Evolutionary conservation across 2,329 filamentous ascomycete species (phyloP), one percentile per base, ranked within the genome.

Genomic region (Cryphonectria parasitica): DNA sequence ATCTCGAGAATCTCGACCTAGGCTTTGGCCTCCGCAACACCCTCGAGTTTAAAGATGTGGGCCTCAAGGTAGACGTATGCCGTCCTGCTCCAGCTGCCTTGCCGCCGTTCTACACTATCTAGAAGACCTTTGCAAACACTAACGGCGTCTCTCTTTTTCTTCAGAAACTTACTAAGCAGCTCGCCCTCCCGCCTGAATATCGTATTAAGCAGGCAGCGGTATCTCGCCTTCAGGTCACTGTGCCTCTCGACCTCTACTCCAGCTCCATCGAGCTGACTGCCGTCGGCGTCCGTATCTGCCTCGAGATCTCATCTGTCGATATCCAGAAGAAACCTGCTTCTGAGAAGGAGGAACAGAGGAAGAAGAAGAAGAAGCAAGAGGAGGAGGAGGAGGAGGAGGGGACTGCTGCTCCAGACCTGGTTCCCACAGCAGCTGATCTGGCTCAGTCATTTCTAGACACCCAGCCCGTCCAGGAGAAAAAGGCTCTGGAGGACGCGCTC

Each of bases 171-270:
- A 87, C 93, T 72, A 86, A 87, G 64, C 81, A 95, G 28, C 84
- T 97, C 5, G 88, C 91, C 75, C 88, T 98, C 3, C 95, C 95
- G 0, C 82, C 90, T 0, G 88, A 88, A 7, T 88, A 96, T 77
- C 86, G 88, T 72, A 84, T 98, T 17, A 87, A 89, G 67, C 91
- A 89, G 78, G 95, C 95, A 69, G 90, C 90, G 74, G 89, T 97
- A 67, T 83, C 92, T 2, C 85, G 92, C 8, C 87, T 98, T 34
- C 91, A 92, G 76, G 84, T 98, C 68, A 97, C 92, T 10, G 87
- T 98, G 66, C 94, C 95, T 17, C 91, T 96, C 78, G 93, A 98
- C 80, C 91, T 98, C 74, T 94, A 95, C 79, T 91, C 90, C 67
- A 95, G 91, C 75, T 91, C 93, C 39, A 97, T 98, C 78, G 85